These are phyloP conservation scores for Elaeagnus macrophylla DNA, from an alignment of 306 rosid species.

Conservation along the genomic window DNA sequence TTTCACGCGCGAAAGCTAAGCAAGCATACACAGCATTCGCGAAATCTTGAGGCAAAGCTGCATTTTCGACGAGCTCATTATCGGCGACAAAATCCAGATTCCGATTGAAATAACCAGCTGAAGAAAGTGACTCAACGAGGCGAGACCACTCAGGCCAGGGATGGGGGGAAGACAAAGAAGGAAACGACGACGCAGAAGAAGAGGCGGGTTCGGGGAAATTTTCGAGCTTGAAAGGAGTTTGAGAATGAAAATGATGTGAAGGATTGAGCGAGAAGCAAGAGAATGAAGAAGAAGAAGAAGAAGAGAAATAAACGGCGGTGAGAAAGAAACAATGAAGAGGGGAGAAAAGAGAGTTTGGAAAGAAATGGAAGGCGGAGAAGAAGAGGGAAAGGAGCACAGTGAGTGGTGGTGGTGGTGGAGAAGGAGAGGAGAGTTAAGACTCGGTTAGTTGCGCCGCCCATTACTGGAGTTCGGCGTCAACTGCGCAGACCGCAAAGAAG, in stretches of 20 bases:
- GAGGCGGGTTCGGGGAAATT: slow-evolving; percentile 7
- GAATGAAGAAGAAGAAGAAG: slow-evolving; percentile 1
- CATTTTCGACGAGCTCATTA: slow-evolving; percentile 16
- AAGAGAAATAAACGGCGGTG: background rate
- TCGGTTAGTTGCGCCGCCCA: slow-evolving; percentile 59
- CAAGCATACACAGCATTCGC: slow-evolving; percentile 42
- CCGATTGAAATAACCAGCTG: slow-evolving; percentile 34
- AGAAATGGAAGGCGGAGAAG: slow-evolving; percentile 13
- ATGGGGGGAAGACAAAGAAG: slow-evolving; percentile 13
- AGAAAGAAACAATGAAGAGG: background rate
- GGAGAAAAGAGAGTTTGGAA: background rate
- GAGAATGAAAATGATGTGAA: slow-evolving; percentile 38
- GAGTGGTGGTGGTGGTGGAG: slow-evolving; percentile 21
- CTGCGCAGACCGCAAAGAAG: too few species aligned
- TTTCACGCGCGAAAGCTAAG: slow-evolving; percentile 51
- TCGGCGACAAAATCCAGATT: slow-evolving; percentile 1
- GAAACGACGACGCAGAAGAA: slow-evolving; percentile 2
- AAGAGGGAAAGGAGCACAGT: slow-evolving; percentile 19
- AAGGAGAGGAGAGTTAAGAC: slow-evolving; percentile 46
- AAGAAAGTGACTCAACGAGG: slow-evolving; percentile 39
- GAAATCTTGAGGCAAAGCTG: slow-evolving; percentile 13
- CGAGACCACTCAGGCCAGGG: slow-evolving; percentile 60
- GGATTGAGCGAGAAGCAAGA: slow-evolving; percentile 21
- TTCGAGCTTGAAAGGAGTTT: slow-evolving; percentile 18
- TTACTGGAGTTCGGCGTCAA: slow-evolving; percentile 4